These are phyloP conservation scores for Kwoniella shandongensis DNA, from an alignment of 768 basidiomycete genomes.

Conservation along the genomic window DNA sequence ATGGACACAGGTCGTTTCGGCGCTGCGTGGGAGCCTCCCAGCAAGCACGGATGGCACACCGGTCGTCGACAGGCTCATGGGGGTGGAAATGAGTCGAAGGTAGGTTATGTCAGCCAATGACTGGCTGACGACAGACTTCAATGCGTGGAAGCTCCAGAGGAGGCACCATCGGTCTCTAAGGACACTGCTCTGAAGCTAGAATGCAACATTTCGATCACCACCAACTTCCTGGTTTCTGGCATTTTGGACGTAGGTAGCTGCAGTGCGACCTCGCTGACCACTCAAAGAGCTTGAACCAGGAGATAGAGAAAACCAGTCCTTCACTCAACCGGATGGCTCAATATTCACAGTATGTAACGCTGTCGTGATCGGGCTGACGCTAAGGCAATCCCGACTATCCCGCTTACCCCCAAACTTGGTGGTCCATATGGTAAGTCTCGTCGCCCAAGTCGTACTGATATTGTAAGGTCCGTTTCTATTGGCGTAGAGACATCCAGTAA, in stretches of 20 bases:
- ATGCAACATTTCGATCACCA: constrained; percentile 82
- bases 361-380: constrained; percentile 2
- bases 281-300: constrained; percentile 74
- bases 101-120: constrained; percentile 13
- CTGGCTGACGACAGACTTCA: constrained; percentile 60
- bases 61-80: constrained; percentile 41
- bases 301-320: constrained; percentile 79
- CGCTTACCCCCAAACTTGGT: constrained; percentile 75
- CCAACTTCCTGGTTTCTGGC: constrained; percentile 85
- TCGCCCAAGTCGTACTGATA: constrained; percentile 2
- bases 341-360: constrained; percentile 63
- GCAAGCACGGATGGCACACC: constrained; percentile 3
- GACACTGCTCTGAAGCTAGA: constrained; percentile 85
- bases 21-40: constrained; percentile 26
- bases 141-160: constrained; percentile 79
- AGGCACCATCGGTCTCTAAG: constrained; percentile 62
- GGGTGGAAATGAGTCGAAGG: constrained; percentile 35
- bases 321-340: constrained; percentile 74
- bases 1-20: constrained; percentile 46
- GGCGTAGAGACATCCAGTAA: constrained; percentile 75
- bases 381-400: constrained; percentile 67
- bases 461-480: constrained; percentile 78
- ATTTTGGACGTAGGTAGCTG: constrained; percentile 68
- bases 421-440: constrained; percentile 67
- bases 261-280: constrained; percentile 4